phyloP scores from a whole-genome alignment of 2,329 filamentous ascomycete genomes.

The Plenodomus lindquistii region DNA sequence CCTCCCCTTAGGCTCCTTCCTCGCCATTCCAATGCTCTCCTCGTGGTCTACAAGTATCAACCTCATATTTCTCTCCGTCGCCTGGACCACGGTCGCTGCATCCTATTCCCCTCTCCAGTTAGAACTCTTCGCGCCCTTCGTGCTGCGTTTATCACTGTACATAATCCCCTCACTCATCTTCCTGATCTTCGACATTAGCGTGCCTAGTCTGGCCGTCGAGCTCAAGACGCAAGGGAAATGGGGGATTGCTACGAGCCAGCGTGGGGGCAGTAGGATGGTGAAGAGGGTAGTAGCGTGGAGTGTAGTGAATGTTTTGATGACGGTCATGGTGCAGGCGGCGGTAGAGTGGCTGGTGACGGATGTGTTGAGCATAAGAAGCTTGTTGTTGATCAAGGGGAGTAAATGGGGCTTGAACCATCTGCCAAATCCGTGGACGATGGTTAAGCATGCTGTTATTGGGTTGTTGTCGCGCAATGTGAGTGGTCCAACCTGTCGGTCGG shows the following conservation, averaged over 20 bases:
- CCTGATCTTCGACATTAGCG: constrained; percentile 69
- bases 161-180: constrained; percentile 73
- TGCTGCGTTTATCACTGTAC: constrained; percentile 71
- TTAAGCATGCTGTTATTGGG: constrained; percentile 58
- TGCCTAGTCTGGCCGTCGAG: constrained; percentile 69
- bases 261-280: constrained; percentile 48
- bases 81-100: constrained; percentile 81
- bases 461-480: constrained; percentile 62
- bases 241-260: constrained; percentile 51
- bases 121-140: constrained; percentile 71
- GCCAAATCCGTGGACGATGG: constrained; percentile 65
- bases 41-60: constrained; percentile 82
- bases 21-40: constrained; percentile 73
- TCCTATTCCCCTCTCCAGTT: constrained; percentile 75
- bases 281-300: constrained; percentile 58
- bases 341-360: constrained; percentile 61
- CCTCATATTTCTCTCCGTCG: constrained; percentile 86
- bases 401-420: constrained; percentile 63
- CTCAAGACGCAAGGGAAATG: constrained; percentile 69
- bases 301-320: constrained; percentile 59
- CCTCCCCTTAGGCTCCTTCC: constrained; percentile 58
- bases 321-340: constrained; percentile 57
- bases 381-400: constrained; percentile 63
- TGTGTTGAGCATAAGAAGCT: constrained; percentile 57
- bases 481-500: constrained; percentile 1